Base-by-base conservation (phyloP, 140 eudicot species). In the Oenanthe javanica region DNA sequence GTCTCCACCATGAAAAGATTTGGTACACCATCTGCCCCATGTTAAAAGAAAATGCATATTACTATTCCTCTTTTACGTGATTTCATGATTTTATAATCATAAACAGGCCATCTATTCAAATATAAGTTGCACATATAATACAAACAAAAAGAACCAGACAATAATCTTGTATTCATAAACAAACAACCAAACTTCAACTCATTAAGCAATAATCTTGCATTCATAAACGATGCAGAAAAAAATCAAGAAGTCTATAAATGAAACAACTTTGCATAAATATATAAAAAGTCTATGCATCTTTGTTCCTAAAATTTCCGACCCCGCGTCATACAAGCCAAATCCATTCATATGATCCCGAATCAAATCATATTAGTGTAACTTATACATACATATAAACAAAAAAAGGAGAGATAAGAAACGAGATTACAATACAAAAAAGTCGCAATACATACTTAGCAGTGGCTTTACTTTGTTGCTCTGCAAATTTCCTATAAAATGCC, bases 401-500 rank as follows among this genome's bases (percentile, higher is more conserved):
- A 2, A 1, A 57, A 14, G 0, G 3, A 21, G 16, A 76, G 49
- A 40, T 70, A 18, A 48, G 47, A 47, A 12, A 47, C 18, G 27
- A 40, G 43, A 1, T 9, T 27, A 15, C 10, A 15, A 54, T 6
- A 2, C 31, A 6, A 72, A 25, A 82, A 40, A 77, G n/a, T 40
- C n/a, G 27, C 18, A 4, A 48, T 18, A 86, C 97, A 79, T 95
- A 95, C 99, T 84, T 67, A 95, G 78, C 5, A 95, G 96, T 69
- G 97, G 90, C 82, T 95, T 95, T 77, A 91, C 97, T 91, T 95
- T 95, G 87, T 95, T 95, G 90, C 97, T 95, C 88, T 95, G 99
- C 87, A 95, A 86, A 88, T 95, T 90, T 82, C 99, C 99, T 80
- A 95, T 95, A 85, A 92, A 95, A 88, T 92, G 99, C 99, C 99